Evolutionary conservation across 257 asterid genomes (phyloP).

Genomic region (Solanum chiquidenum): DNA sequence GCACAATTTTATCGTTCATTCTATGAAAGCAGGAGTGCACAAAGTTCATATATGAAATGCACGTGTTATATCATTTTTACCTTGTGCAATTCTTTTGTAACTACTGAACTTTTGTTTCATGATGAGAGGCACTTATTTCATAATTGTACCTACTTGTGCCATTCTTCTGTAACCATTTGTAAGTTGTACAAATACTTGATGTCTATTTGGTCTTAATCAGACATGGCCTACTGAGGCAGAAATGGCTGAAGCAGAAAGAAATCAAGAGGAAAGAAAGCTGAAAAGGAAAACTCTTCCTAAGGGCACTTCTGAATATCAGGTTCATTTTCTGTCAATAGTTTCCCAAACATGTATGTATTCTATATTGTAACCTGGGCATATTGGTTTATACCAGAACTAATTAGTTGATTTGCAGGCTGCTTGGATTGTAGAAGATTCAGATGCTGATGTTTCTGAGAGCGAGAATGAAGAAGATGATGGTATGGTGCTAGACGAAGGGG

Average conservation of each 20-base stretch:
- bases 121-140: background rate
- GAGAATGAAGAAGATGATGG: conserved; percentile 68
- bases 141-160: background rate
- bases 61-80: background rate
- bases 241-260: conserved; percentile 80
- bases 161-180: background rate
- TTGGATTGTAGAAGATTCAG: conserved; percentile 87
- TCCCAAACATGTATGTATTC: background rate
- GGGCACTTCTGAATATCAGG: conserved; percentile 96
- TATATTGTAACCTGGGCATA: background rate
- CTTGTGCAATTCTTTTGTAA: background rate
- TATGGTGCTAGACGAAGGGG: conserved; percentile 72
- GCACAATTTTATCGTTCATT: background rate
- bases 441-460: conserved; percentile 44
- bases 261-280: conserved; percentile 38
- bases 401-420: conserved; percentile 58
- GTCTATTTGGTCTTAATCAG: conserved; percentile 28
- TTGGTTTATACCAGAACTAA: background rate
- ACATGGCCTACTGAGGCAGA: conserved; percentile 99
- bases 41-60: background rate
- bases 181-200: background rate
- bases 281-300: conserved; percentile 58
- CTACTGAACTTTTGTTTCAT: background rate
- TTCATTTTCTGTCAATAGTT: conserved; percentile 6
- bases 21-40: background rate